Evolutionary conservation across 1,284 basidiomycete genomes (phyloP), one percentile per base, ranked within the genome.

Genomic region (Rhodotorula mucilaginosa): DNA sequence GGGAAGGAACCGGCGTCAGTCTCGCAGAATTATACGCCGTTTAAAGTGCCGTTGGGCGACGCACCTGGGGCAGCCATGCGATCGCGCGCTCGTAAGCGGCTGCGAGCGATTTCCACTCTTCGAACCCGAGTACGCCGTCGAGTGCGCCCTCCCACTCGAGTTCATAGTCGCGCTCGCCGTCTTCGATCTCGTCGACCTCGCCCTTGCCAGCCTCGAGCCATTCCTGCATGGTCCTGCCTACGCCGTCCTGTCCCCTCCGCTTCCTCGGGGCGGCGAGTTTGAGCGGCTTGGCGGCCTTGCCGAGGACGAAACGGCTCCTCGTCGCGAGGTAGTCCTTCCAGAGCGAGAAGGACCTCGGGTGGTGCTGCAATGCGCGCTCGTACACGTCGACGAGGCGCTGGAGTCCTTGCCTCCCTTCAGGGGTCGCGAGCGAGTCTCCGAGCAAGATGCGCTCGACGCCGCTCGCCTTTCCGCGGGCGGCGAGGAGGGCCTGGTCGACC

Each of bases 321-420:
- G 89, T 88, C 62, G 86, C 85, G 59, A 98, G 85, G 81, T 99
- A 99, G 0, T 90, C 87, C 79, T 92, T 93, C 97, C 97, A 99
- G 61, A 99, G 83, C 80, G 95, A 93, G 86, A 92, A 99, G 19
- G 89, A 92, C 23, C 86, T 87, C 0, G 96, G 91, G 79, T 97
- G 97, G 72, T 95, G 87, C 8, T 84, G 87, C 21, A 99, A 85
- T 0, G 95, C 94, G 48, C 93, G 86, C 82, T 99, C 97, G 80
- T 97, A 99, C 46, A 97, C 87, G 81, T 92, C 93, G 8, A 71
- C 70, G 67, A 82, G 58, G 76, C 77, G 62, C 70, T 77, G 58
- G 66, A 78, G 67, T 73, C 80, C 75, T 21, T 68, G 51, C 34
- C 79, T 56, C 15, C 79, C 78, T 12, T 57, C 52, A 13, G 31